Evolutionary conservation across 768 basidiomycete genomes (phyloP), one percentile per base, ranked within the genome.

Genomic region (Naganishia vaughanmartiniae): DNA sequence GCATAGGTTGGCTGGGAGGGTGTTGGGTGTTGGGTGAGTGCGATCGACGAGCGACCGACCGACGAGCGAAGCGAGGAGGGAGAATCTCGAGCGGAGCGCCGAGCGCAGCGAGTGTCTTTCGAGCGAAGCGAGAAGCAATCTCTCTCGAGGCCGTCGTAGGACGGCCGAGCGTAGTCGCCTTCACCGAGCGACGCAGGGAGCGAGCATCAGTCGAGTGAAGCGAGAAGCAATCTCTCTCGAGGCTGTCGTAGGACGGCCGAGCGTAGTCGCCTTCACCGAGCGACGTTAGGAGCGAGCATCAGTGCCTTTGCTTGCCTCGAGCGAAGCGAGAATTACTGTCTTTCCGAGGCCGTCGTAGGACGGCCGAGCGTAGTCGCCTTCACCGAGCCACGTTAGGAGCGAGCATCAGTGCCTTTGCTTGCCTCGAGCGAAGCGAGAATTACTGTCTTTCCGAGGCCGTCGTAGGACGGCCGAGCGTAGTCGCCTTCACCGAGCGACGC

Each of bases 1-100:
- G 6, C 96, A 99, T 82, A 90, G 96, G 53, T 83, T 95, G 66
- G 87, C 97, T 65, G 96, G 96, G 11, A 91, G 96, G 69, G 79
- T 93, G 73, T 74, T 82, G 24, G 81, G 81, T 71, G 73, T 81
- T 46, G 74, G 71, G 80, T 81, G 65, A 74, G 80, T 78, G 26
- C 34, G 57, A 36, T 10, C 28, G 30, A 2, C 10, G 55, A 6
- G 19, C 55, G 33, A 33, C 6, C 33, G 33, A 28, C 4, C 9
- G 2, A 2, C 55, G 33, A 46, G 65, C 45, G 15, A 15, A 46
- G 45, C 14, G 45, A 42, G 39, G 39, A 42, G 39, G 39, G 39
- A 36, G 34, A 36, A 5, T 36, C 34, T 36, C 12, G n/a, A n/a
- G n/a, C 15, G 7, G 45, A 46, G 45, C 45, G 46, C 17, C 46